phyloP scores from a whole-genome alignment of 768 basidiomycete species.

The Lentinus brumalis region DNA sequence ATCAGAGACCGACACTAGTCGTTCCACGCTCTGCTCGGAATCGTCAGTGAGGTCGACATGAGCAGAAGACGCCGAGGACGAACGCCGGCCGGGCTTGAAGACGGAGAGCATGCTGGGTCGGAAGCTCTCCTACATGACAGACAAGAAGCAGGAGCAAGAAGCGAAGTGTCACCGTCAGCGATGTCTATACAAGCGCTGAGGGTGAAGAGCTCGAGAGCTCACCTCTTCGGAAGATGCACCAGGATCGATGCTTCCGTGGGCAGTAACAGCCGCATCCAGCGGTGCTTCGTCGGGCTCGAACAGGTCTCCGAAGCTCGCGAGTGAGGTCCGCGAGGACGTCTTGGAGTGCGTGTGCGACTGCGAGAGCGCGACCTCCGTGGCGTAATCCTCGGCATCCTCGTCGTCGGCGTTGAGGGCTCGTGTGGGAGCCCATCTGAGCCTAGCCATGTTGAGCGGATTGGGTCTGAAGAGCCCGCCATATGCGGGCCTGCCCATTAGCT shows the following conservation, averaged over 20 bases:
- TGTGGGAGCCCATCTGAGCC: constrained; percentile 28
- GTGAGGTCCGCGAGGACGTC: constrained; percentile 9
- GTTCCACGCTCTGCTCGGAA: constrained; percentile 29
- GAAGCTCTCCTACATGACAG: constrained; percentile 15
- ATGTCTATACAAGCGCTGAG: constrained; percentile 6
- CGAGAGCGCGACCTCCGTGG: not conserved
- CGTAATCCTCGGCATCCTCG: constrained; percentile 3
- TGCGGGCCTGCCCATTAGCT: constrained; percentile 6
- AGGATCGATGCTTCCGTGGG: constrained; percentile 13
- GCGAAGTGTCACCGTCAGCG: constrained; percentile 6
- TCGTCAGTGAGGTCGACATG: constrained; percentile 19
- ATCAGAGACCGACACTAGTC: constrained; percentile 21
- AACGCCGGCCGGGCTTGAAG: constrained; percentile 17
- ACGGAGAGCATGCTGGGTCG: constrained; percentile 19
- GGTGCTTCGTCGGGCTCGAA: constrained; percentile 13
- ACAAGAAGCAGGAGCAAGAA: no score
- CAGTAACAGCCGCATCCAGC: not conserved
- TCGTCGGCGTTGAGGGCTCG: not conserved
- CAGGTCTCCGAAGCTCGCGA: constrained; percentile 14
- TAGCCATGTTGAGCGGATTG: constrained; percentile 31
- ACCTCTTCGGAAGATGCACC: constrained; percentile 23
- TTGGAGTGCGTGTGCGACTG: not conserved
- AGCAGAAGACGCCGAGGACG: constrained; percentile 16
- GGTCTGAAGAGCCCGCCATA: constrained; percentile 22
- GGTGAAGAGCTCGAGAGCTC: constrained; percentile 13